These are phyloP conservation scores for Ceriops decandra DNA, from an alignment of 345 rosid genomes.

Conservation along the genomic window DNA sequence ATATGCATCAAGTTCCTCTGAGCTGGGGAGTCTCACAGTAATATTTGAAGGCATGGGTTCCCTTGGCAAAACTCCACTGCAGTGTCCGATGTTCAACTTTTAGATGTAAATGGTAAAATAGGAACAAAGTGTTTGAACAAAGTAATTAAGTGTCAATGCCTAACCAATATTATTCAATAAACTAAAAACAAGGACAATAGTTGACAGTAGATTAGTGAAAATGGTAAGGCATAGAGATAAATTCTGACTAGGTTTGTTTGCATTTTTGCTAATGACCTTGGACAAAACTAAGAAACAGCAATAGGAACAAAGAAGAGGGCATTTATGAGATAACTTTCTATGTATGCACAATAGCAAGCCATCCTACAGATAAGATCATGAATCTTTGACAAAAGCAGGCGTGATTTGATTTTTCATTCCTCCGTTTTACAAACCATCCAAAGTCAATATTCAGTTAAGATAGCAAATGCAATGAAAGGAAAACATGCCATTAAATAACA, in stretches of 20 bases:
- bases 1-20: slow-evolving; percentile 70
- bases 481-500: not conserved
- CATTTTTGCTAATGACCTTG: not conserved
- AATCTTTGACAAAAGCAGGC: not conserved
- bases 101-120: slow-evolving; percentile 1
- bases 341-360: not conserved
- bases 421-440: not conserved
- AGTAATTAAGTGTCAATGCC: not conserved
- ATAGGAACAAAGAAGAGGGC: not conserved
- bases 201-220: not conserved
- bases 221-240: not conserved
- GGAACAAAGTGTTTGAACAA: not conserved
- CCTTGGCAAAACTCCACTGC: slow-evolving; percentile 85
- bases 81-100: slow-evolving; percentile 16
- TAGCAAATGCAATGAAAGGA: not conserved
- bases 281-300: not conserved
- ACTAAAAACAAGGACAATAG: not conserved
- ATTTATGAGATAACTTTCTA: not conserved
- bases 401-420: not conserved
- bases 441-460: not conserved
- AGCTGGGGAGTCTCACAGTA: slow-evolving; percentile 63
- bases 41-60: slow-evolving; percentile 68
- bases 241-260: not conserved
- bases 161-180: slow-evolving; percentile 14
- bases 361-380: not conserved